These are phyloP conservation scores for Globisporangium solare DNA, from an alignment of 352 stramenopile species.

Conservation along the genomic window DNA sequence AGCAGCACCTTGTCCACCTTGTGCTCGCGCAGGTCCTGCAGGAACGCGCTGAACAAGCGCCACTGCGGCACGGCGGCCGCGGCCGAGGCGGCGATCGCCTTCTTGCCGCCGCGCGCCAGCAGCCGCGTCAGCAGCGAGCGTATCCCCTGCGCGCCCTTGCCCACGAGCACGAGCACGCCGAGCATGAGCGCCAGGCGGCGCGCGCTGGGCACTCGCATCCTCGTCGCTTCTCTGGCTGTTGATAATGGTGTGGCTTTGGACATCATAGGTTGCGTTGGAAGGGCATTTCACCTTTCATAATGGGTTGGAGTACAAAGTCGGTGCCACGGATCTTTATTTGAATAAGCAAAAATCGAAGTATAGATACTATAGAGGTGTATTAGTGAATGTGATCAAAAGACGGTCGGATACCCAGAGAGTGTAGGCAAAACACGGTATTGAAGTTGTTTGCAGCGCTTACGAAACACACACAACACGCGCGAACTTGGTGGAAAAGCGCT, in stretches of 20 bases:
- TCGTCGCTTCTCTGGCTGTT: background rate
- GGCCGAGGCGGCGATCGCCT: constrained; percentile 14
- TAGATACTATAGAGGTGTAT: too few relatives aligned
- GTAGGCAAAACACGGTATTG: too few relatives aligned
- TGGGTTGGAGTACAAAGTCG: too few relatives aligned
- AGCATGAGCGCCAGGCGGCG: constrained; percentile 32
- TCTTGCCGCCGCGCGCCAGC: constrained; percentile 8
- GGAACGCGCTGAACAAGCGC: constrained; percentile 71
- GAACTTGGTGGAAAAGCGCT: background rate
- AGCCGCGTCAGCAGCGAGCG: constrained; percentile 19
- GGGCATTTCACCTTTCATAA: too few relatives aligned
- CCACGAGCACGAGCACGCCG: constrained; percentile 34
- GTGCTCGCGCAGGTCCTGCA: constrained; percentile 40
- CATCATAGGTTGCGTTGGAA: too few relatives aligned
- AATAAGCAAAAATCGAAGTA: too few relatives aligned
- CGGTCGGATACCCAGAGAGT: too few relatives aligned
- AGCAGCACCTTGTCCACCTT: constrained; percentile 66
- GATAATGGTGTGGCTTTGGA: too few relatives aligned
- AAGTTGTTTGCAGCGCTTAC: too few relatives aligned
- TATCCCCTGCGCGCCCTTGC: constrained; percentile 29
- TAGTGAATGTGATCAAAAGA: too few relatives aligned
- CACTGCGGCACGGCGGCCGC: constrained; percentile 24
- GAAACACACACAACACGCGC: too few relatives aligned
- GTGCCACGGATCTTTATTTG: too few relatives aligned
- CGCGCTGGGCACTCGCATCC: constrained; percentile 20